Conservation (phyloP, 2,329 filamentous ascomycete genomes). For the Ascomycota sp. region DNA sequence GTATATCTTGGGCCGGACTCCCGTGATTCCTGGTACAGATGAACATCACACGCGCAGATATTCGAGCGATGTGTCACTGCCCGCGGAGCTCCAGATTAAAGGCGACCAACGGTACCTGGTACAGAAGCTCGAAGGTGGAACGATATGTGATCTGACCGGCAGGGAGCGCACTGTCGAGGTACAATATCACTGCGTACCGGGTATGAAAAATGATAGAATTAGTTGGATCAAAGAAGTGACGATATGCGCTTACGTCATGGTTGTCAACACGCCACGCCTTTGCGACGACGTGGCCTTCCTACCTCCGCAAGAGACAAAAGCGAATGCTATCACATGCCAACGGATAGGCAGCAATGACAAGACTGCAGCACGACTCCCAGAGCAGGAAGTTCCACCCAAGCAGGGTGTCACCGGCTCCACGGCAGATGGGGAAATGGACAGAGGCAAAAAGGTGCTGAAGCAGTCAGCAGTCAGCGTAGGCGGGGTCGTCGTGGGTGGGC, state of each 20-base stretch:
- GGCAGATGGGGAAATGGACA: too few species aligned
- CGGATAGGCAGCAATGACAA: slow-evolving; percentile 38
- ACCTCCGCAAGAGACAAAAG: slow-evolving; percentile 56
- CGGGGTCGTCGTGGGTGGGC: slow-evolving; percentile 30
- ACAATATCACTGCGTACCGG: slow-evolving; percentile 60
- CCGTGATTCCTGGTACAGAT: slow-evolving; percentile 12
- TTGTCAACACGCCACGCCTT: slow-evolving; percentile 72
- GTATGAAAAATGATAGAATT: slow-evolving; percentile 53
- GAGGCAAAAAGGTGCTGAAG: slow-evolving; percentile 1
- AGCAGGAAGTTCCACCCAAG: slow-evolving; percentile 5
- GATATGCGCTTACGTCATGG: slow-evolving; percentile 84
- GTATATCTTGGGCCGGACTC: slow-evolving; percentile 50
- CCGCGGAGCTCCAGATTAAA: slow-evolving; percentile 54
- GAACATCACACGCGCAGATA: slow-evolving; percentile 4
- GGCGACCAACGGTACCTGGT: slow-evolving; percentile 74
- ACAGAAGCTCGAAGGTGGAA: slow-evolving; percentile 61
- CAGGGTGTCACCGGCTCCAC: neutral
- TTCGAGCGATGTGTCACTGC: slow-evolving; percentile 13
- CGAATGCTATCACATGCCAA: slow-evolving; percentile 58
- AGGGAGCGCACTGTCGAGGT: slow-evolving; percentile 69
- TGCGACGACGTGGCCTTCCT: slow-evolving; percentile 76
- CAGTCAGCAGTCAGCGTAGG: slow-evolving; percentile 22
- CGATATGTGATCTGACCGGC: slow-evolving; percentile 69
- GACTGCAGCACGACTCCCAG: slow-evolving; percentile 17
- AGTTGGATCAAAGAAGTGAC: slow-evolving; percentile 85